Evolutionary conservation across 2,329 filamentous ascomycete genomes (phyloP).

Genomic region (Purpureocillium takamizusanense): DNA sequence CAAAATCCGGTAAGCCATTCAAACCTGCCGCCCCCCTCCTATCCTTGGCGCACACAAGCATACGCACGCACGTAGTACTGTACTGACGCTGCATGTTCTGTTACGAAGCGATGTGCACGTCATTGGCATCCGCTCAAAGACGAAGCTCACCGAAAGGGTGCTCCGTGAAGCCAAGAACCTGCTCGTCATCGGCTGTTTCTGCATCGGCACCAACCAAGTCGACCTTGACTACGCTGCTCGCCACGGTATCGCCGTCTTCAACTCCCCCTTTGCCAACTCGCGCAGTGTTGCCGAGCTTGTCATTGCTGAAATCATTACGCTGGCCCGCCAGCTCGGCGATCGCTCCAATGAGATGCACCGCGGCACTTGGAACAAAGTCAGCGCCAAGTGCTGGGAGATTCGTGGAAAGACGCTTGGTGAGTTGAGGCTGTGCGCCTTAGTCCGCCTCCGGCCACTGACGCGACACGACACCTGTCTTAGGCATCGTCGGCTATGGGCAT

Average conservation of each 20-base stretch:
- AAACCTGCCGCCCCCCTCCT: not conserved
- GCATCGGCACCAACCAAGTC: constrained; percentile 95
- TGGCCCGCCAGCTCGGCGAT: constrained; percentile 88
- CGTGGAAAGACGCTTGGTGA: constrained; percentile 88
- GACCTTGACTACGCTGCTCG: constrained; percentile 75
- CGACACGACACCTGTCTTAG: constrained; percentile 21
- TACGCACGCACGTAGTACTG: not conserved
- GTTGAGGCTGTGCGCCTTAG: constrained; percentile 8
- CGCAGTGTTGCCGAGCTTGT: constrained; percentile 94
- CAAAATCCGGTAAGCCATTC: constrained; percentile 69
- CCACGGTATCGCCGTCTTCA: constrained; percentile 93
- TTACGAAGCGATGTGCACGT: constrained; percentile 76
- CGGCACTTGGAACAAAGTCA: constrained; percentile 97
- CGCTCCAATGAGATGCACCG: constrained; percentile 90
- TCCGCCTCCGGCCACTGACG: too few relatives aligned
- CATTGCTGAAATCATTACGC: constrained; percentile 83
- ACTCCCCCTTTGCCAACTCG: constrained; percentile 97
- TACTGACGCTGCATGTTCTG: too few relatives aligned
- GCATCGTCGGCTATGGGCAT: constrained; percentile 94
- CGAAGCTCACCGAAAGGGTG: constrained; percentile 80
- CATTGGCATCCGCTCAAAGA: constrained; percentile 97
- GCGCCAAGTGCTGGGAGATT: constrained; percentile 94
- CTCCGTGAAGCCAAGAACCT: constrained; percentile 86
- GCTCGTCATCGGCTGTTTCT: constrained; percentile 95
- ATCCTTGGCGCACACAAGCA: constrained; percentile 6